Conservation (phyloP, 2,329 filamentous ascomycete genomes). For the Alternaria ethzedia region DNA sequence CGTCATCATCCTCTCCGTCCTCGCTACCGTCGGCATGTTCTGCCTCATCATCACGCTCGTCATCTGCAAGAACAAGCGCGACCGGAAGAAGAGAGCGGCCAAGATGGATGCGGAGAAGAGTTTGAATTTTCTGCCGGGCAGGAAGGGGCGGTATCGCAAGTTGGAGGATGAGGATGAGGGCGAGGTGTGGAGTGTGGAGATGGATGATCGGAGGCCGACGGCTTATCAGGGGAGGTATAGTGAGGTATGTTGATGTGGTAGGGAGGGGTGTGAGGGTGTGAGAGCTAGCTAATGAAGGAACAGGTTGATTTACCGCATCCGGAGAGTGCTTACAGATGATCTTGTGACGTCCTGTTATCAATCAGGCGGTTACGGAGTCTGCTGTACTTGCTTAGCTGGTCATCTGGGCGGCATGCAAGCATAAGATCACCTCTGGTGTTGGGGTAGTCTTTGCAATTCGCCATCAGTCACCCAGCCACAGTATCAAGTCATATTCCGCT, state of each 20-base stretch:
- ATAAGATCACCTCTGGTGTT: neutral
- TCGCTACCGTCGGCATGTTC: constrained; percentile 8
- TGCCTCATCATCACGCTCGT: constrained; percentile 5
- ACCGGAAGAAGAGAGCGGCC: neutral
- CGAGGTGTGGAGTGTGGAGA: constrained; percentile 7
- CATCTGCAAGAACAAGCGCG: constrained; percentile 5
- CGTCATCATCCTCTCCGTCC: constrained; percentile 4
- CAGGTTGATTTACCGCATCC: neutral
- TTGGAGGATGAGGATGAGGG: constrained; percentile 6
- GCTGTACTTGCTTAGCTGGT: neutral
- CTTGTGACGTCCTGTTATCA: neutral
- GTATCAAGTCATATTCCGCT: no score
- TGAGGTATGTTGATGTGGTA: neutral
- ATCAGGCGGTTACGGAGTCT: neutral
- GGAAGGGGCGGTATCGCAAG: constrained; percentile 3
- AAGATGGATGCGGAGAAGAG: constrained; percentile 4
- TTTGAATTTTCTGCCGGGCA: neutral
- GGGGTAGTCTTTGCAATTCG: neutral
- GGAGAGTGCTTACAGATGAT: neutral
- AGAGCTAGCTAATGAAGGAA: neutral
- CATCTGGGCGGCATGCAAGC: neutral
- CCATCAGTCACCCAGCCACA: neutral
- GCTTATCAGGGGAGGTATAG: neutral
- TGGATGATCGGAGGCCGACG: constrained; percentile 3
- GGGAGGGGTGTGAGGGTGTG: neutral